Evolutionary conservation across 1,284 basidiomycete genomes (phyloP), one percentile per base, ranked within the genome.

Genomic region (Thelephora terrestris): DNA sequence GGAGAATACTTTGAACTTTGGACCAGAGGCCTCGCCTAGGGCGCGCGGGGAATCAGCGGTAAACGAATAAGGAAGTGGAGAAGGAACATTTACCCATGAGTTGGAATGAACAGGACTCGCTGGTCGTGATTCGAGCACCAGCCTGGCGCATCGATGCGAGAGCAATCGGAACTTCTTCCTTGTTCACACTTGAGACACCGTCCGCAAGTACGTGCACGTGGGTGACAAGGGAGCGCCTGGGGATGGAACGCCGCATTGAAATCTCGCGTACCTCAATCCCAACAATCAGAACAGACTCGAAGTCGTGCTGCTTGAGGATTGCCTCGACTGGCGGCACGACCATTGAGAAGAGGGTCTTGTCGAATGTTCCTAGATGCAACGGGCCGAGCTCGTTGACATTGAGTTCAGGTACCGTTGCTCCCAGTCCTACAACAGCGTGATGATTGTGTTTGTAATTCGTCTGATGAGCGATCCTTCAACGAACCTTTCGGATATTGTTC

Each of bases 261-360:
- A 24, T 42, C 21, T 7, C 10, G 53, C 73, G 35, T 49, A 85
- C 87, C 71, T 93, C 91, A 50, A 94, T 92, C 25, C 92, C 92
- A 57, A 91, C 80, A 4, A 96, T 66, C 23, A 94, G 79, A 44
- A 91, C 71, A 17, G 75, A 76, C 47, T 75, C 71, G 51, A 83
- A 64, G 21, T 70, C 60, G 34, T 71, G 73, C n/a, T 69, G 59
- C 25, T 65, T 59, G 49, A 93, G 68, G 12, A 78, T 58, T 7
- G 68, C 57, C 43, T 71, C 65, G 5, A 92, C 75, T 45, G 85
- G 78, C 2, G 81, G 76, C 0, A 80, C 82, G 48, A 82, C 59
- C 90, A 95, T 93, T 5, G 85, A 88, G 69, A 96, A 95, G 47
- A 79, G 69, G 1, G 78, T 79, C 64, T 93, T 92, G 56, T 81